Percentiles rank a stretch among this genome's conserved stretches.
Evolutionary conservation across 768 basidiomycete genomes (phyloP).

Genomic region (Termitomyces sp.): DNA sequence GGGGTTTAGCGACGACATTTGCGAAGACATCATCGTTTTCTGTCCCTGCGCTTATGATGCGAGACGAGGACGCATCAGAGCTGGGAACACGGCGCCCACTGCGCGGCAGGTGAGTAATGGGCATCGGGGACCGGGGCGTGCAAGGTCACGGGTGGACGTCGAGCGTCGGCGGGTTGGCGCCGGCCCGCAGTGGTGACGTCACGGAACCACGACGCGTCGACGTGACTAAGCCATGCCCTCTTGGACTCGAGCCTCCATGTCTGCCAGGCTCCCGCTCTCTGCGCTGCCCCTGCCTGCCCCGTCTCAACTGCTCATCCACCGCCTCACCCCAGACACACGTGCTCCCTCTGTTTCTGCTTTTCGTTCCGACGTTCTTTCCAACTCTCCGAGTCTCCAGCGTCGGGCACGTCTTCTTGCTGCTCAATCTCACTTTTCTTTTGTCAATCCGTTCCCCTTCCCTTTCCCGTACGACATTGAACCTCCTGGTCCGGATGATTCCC

Average conservation of each 20-base stretch:
- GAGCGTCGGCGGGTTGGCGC: constrained; percentile 13
- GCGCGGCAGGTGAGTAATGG: constrained; percentile 58
- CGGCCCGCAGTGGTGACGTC: background rate
- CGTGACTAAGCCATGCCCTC: background rate
- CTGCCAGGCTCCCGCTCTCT: constrained; percentile 24
- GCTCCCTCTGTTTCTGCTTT: constrained; percentile 53
- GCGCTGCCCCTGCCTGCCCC: constrained; percentile 16
- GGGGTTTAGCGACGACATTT: constrained; percentile 90
- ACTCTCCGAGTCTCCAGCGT: constrained; percentile 64
- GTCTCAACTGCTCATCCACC: constrained; percentile 34
- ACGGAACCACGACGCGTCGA: background rate
- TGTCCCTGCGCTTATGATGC: constrained; percentile 63
- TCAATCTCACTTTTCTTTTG: constrained; percentile 72
- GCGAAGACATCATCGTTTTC: constrained; percentile 95
- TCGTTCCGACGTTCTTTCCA: constrained; percentile 43
- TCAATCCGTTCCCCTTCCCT: constrained; percentile 74
- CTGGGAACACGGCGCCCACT: constrained; percentile 53
- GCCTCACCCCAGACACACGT: constrained; percentile 55
- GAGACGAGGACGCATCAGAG: constrained; percentile 28
- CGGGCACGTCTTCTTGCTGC: constrained; percentile 58
- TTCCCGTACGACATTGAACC: constrained; percentile 80
- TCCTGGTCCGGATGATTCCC: constrained; percentile 33
- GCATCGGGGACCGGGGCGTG: constrained; percentile 49
- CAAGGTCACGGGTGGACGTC: constrained; percentile 56
- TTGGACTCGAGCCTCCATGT: background rate